Evolutionary conservation across 768 basidiomycete species (phyloP).

Genomic region (Leccinum uliginosum): DNA sequence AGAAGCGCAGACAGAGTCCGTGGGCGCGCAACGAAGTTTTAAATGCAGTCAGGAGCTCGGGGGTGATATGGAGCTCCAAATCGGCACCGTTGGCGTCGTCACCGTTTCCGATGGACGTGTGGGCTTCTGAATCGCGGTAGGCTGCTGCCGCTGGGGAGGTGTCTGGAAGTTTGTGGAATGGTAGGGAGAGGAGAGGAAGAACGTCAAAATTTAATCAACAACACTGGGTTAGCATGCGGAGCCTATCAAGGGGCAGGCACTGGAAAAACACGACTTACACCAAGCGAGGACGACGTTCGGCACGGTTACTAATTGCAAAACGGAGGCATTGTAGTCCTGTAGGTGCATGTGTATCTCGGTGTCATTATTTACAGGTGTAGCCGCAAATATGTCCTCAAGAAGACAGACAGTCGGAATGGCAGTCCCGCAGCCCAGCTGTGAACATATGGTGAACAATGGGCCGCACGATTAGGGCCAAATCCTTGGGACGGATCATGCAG

Average conservation of each 20-base stretch:
- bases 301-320: conserved; percentile 72
- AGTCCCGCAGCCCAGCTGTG: conserved; percentile 90
- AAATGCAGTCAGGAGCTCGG: conserved; percentile 64
- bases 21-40: conserved; percentile 47
- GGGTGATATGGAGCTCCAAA: conserved; percentile 65
- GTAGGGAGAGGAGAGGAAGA: not conserved
- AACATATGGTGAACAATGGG: not conserved
- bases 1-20: conserved; percentile 66
- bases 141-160: conserved; percentile 52
- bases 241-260: not conserved
- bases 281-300: conserved; percentile 77
- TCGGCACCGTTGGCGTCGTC: conserved; percentile 7
- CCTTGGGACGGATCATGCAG: not conserved
- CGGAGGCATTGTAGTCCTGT: conserved; percentile 89
- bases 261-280: conserved; percentile 52
- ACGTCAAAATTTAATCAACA: not conserved
- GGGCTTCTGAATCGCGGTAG: conserved; percentile 37
- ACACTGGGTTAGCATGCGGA: not conserved
- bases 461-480: not conserved
- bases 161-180: conserved; percentile 37
- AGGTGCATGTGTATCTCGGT: conserved; percentile 59
- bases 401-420: conserved; percentile 78
- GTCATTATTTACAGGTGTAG: conserved; percentile 6
- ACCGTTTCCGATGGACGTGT: conserved; percentile 11
- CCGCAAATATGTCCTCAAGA: conserved; percentile 55